These are phyloP conservation scores for Globisporangium radiosum DNA, from an alignment of 352 stramenopile species.

Conservation along the genomic window DNA sequence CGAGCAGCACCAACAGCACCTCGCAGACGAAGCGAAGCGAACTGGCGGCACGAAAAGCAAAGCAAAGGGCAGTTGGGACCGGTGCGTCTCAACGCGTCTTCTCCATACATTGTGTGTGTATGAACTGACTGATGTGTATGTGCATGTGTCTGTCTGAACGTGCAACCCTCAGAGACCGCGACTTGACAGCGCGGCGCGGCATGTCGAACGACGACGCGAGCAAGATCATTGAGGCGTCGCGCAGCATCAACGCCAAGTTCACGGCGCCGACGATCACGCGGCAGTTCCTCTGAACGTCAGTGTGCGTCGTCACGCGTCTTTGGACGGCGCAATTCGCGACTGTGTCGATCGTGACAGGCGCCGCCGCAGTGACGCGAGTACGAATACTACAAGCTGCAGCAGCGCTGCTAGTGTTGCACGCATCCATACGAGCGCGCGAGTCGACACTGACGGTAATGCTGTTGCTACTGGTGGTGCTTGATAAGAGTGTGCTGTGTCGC, in stretches of 20 bases:
- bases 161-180: slow-evolving; percentile 33
- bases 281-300: slow-evolving; percentile 59
- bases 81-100: slow-evolving; percentile 22
- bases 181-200: slow-evolving; percentile 47
- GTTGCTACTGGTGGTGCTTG: neutral
- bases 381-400: neutral
- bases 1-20: slow-evolving; percentile 69
- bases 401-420: neutral
- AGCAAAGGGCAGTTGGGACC: slow-evolving; percentile 41
- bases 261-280: slow-evolving; percentile 73
- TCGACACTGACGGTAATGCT: neutral
- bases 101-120: neutral
- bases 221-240: slow-evolving; percentile 66
- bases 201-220: slow-evolving; percentile 67
- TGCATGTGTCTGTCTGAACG: neutral
- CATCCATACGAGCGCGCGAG: slow-evolving; percentile 2
- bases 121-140: neutral
- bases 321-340: too few relatives aligned
- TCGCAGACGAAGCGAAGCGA: slow-evolving; percentile 39
- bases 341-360: too few relatives aligned
- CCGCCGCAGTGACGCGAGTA: neutral
- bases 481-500: too few relatives aligned
- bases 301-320: too few relatives aligned
- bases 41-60: slow-evolving; percentile 10
- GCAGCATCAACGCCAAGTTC: slow-evolving; percentile 84